A percentile compares a stretch with the other conserved stretches of the same genome.
These are phyloP conservation scores for Middelhovenomyces tepae DNA, from an alignment of 805 yeast genomes.

Conservation along the genomic window DNA sequence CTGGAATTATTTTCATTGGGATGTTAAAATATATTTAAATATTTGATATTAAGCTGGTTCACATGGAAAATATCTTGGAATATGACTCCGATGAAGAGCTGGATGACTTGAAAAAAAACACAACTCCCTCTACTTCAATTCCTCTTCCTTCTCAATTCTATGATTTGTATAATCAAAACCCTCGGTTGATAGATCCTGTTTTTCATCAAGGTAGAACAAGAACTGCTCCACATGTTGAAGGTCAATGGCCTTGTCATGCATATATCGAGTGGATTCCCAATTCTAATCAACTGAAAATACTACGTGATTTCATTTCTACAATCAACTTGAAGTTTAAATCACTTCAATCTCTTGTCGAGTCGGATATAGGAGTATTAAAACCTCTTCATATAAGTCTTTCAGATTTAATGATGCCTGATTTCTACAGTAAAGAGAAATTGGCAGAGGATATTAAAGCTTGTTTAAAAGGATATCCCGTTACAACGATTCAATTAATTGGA, in stretches of 20 bases:
- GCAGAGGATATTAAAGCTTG: not conserved
- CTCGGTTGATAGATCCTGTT: constrained; percentile 11
- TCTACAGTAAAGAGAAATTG: constrained; percentile 9
- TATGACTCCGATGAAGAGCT: too few species aligned
- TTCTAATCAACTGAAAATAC: constrained; percentile 1
- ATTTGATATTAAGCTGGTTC: too few species aligned
- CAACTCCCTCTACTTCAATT: too few species aligned
- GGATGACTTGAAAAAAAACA: too few species aligned
- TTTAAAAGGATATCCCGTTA: not conserved
- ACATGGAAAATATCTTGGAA: too few species aligned
- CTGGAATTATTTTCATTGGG: too few species aligned
- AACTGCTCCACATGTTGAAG: constrained; percentile 16
- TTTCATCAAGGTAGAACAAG: constrained; percentile 17
- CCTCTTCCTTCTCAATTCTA: constrained; percentile 17
- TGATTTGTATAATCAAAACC: constrained; percentile 15
- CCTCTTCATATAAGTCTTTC: constrained; percentile 23
- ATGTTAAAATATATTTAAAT: too few species aligned
- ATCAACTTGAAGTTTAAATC: not conserved
- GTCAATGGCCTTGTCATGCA: constrained; percentile 22
- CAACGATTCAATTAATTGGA: not conserved
- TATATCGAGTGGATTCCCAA: constrained; percentile 22
- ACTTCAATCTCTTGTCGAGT: constrained; percentile 12
- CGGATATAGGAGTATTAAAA: constrained; percentile 16
- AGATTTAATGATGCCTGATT: constrained; percentile 20
- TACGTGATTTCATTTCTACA: constrained; percentile 2